These are phyloP conservation scores for Trichoderma brevicompactum DNA, from an alignment of 2,329 filamentous ascomycete genomes.

Conservation along the genomic window DNA sequence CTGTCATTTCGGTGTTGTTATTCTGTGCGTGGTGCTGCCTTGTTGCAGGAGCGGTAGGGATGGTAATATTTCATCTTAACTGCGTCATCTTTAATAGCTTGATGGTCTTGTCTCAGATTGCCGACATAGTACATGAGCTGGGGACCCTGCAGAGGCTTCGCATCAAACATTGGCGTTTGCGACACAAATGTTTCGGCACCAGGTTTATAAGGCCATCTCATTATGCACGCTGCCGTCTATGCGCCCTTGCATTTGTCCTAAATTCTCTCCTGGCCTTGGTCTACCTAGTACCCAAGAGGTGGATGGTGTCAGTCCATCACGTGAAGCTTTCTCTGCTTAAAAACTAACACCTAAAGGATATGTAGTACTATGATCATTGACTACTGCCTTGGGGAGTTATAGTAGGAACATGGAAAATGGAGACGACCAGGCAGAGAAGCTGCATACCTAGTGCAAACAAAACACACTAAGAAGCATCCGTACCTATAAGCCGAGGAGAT, in stretches of 20 bases:
- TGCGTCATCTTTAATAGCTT: not conserved
- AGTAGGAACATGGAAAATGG: no score
- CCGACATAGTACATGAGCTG: not conserved
- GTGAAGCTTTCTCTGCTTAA: not conserved
- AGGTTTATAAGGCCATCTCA: not conserved
- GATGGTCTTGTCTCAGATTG: slow-evolving; percentile 9
- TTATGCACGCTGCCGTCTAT: slow-evolving; percentile 1
- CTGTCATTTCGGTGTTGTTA: not conserved
- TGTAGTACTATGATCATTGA: no score
- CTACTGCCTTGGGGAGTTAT: no score
- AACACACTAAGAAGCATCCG: no score
- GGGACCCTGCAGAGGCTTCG: not conserved
- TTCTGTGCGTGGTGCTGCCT: no score
- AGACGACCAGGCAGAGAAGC: no score
- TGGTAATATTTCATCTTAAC: not conserved
- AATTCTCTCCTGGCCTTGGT: not conserved
- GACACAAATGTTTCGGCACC: no score
- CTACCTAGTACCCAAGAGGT: not conserved
- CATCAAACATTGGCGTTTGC: not conserved
- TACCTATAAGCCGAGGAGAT: no score
- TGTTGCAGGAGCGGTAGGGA: no score
- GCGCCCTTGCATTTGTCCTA: not conserved
- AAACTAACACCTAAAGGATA: no score
- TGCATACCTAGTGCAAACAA: no score
- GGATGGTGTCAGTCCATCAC: not conserved